Evolutionary conservation across 257 asterid genomes (phyloP).

Genomic region (Solanum virginianum): DNA sequence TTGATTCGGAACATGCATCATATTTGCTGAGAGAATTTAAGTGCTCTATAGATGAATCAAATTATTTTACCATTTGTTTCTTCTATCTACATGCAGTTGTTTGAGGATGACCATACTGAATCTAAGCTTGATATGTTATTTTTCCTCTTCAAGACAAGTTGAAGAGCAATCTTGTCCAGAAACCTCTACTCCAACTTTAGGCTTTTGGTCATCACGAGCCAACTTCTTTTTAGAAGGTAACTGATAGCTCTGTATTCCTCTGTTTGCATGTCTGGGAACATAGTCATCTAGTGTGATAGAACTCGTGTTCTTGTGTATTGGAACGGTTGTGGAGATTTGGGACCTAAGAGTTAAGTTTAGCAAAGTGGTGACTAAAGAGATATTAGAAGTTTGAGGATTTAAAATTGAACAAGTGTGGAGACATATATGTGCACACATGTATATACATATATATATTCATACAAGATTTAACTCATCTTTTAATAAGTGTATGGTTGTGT

Average conservation of each 20-base stretch:
- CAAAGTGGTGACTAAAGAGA: too few species aligned
- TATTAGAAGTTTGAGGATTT: too few species aligned
- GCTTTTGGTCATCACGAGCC: background rate
- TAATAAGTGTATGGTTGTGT: too few species aligned
- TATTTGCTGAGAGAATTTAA: background rate
- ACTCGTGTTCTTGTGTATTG: too few species aligned
- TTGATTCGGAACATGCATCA: background rate
- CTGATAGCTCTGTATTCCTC: background rate
- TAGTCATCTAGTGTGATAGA: constrained; percentile 3
- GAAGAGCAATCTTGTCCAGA: background rate
- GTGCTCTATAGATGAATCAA: background rate
- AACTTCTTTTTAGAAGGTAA: background rate
- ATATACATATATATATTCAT: too few species aligned
- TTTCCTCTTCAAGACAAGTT: too few species aligned
- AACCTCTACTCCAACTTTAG: background rate
- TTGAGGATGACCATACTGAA: background rate
- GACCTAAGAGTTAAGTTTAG: too few species aligned
- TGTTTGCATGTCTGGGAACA: background rate
- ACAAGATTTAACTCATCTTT: too few species aligned
- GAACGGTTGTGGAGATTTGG: too few species aligned
- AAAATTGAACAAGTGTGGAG: too few species aligned
- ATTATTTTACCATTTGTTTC: background rate
- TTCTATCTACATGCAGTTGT: background rate
- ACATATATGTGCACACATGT: too few species aligned
- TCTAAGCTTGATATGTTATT: background rate